phyloP scores from a whole-genome alignment of 139 green algal genomes.

The Volvox reticuliferus region DNA sequence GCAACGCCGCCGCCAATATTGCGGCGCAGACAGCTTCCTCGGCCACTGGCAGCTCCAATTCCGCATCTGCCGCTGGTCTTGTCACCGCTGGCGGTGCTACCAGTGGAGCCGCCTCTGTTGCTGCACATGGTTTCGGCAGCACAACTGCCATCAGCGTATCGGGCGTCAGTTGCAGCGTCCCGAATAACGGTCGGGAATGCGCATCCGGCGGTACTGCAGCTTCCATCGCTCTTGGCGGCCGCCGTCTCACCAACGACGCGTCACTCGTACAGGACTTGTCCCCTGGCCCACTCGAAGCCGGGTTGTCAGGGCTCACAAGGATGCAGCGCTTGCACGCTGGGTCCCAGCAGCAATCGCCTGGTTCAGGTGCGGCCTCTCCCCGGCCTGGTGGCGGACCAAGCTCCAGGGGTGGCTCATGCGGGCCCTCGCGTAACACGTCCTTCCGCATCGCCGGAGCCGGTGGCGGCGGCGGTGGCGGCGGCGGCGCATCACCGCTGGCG shows the following conservation, averaged over 20 bases:
- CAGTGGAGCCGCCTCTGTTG: neutral
- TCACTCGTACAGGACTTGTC: slow-evolving; percentile 27
- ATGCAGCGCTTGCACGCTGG: slow-evolving; percentile 26
- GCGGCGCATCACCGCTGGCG: slow-evolving; percentile 15
- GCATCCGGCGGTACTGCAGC: neutral
- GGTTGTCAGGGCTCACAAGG: neutral
- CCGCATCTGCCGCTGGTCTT: neutral
- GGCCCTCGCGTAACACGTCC: neutral
- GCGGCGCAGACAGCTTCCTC: neutral
- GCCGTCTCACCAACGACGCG: slow-evolving; percentile 3
- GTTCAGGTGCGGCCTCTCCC: neutral
- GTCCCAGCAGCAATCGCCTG: neutral
- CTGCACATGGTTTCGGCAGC: neutral
- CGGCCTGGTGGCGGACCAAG: neutral
- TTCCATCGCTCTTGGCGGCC: neutral
- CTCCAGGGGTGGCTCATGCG: neutral
- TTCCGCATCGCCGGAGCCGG: neutral
- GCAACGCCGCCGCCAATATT: neutral
- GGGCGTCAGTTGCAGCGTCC: neutral
- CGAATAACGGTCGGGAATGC: neutral
- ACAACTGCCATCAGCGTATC: neutral
- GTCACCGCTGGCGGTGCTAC: neutral
- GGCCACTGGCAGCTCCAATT: neutral
- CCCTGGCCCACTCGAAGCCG: neutral
- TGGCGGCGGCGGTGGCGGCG: neutral